phyloP scores from a whole-genome alignment of 352 stramenopile species.

The Phytophthora pseudosyringae region DNA sequence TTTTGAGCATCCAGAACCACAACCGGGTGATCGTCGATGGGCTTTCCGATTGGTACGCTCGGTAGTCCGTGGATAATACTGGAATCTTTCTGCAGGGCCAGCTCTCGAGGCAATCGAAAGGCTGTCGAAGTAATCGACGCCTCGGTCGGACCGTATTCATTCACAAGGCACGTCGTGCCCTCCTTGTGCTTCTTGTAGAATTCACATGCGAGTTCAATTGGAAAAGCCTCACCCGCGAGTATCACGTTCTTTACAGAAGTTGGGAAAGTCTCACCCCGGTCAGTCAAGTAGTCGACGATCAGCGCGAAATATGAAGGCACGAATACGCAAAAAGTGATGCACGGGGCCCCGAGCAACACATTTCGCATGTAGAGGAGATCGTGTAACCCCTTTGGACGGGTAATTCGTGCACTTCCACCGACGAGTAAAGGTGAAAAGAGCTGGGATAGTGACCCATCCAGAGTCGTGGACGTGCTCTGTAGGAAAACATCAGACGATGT shows the following conservation, averaged over 20 bases:
- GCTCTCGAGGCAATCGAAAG: conserved; percentile 37
- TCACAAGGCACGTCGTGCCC: conserved; percentile 44
- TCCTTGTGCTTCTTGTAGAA: conserved; percentile 47
- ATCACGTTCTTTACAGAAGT: conserved; percentile 46
- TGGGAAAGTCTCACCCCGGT: conserved; percentile 37
- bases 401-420: conserved; percentile 50
- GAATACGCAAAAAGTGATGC: conserved; percentile 61
- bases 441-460: conserved; percentile 67
- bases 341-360: conserved; percentile 20
- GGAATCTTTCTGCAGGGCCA: conserved; percentile 20
- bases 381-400: conserved; percentile 52
- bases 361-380: conserved; percentile 51
- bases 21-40: conserved; percentile 51
- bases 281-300: conserved; percentile 48
- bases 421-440: conserved; percentile 58
- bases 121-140: conserved; percentile 59
- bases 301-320: conserved; percentile 66
- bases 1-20: conserved; percentile 59
- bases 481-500: conserved; percentile 62
- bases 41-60: conserved; percentile 61
- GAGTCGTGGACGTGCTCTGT: conserved; percentile 64
- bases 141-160: conserved; percentile 65
- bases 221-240: conserved; percentile 52
- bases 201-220: conserved; percentile 49
- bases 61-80: conserved; percentile 23